phyloP scores from a whole-genome alignment of 164 flowering plant species.

The Annona squamosa region DNA sequence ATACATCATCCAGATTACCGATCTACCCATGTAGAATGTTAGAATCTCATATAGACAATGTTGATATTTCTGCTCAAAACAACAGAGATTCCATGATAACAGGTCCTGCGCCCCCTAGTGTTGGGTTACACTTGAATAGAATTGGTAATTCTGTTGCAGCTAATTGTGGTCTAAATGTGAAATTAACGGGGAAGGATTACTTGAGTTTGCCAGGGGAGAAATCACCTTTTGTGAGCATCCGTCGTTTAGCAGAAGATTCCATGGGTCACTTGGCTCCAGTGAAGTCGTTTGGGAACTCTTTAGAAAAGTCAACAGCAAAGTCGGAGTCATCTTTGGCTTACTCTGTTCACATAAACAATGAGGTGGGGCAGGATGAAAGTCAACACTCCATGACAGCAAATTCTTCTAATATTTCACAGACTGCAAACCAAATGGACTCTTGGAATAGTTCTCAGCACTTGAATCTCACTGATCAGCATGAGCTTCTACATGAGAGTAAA shows the following conservation, averaged over 20 bases:
- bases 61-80: slow-evolving; percentile 14
- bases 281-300: slow-evolving; percentile 13
- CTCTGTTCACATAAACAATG: background rate
- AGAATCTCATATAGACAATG: slow-evolving; percentile 8
- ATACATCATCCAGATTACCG: slow-evolving; percentile 8
- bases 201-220: slow-evolving; percentile 17
- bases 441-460: slow-evolving; percentile 5
- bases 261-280: slow-evolving; percentile 14
- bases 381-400: slow-evolving; percentile 12
- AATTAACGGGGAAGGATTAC: slow-evolving; percentile 15
- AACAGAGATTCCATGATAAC: slow-evolving; percentile 17
- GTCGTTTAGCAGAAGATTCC: slow-evolving; percentile 14
- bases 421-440: slow-evolving; percentile 12
- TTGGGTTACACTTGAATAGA: slow-evolving; percentile 66
- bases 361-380: slow-evolving; percentile 18
- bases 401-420: slow-evolving; percentile 17
- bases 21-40: slow-evolving; percentile 2
- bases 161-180: slow-evolving; percentile 16
- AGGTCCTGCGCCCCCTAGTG: slow-evolving; percentile 40
- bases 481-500: slow-evolving; percentile 19
- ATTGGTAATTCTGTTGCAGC: slow-evolving; percentile 30
- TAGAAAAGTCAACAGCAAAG: slow-evolving; percentile 3
- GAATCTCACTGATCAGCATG: slow-evolving; percentile 16
- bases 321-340: background rate
- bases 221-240: slow-evolving; percentile 6